These are phyloP conservation scores for Leccinum boreale DNA, from an alignment of 768 basidiomycete genomes.

Conservation along the genomic window DNA sequence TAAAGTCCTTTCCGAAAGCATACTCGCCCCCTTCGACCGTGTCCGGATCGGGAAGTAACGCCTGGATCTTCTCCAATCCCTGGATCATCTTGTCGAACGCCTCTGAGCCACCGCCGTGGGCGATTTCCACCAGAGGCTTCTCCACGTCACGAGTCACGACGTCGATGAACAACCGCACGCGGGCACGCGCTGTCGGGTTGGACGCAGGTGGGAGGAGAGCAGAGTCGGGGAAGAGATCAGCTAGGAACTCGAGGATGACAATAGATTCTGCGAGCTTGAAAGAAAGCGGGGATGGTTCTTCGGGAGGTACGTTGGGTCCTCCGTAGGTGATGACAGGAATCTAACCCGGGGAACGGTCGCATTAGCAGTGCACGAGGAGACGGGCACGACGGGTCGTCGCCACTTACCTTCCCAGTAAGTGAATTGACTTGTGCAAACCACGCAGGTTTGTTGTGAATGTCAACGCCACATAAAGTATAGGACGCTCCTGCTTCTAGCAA, in stretches of 20 bases:
- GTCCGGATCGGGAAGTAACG: slow-evolving; percentile 34
- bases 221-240: not conserved
- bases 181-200: not conserved
- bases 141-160: not conserved
- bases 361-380: no score
- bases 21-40: slow-evolving; percentile 37
- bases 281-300: not conserved
- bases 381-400: no score
- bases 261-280: not conserved
- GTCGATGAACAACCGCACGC: not conserved
- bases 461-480: slow-evolving; percentile 51
- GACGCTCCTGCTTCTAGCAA: slow-evolving; percentile 50
- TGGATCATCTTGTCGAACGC: not conserved
- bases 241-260: not conserved
- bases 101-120: not conserved
- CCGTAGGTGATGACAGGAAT: not conserved
- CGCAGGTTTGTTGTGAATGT: slow-evolving; percentile 59
- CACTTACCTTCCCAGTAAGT: slow-evolving; percentile 49
- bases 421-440: slow-evolving; percentile 68
- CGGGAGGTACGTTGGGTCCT: not conserved
- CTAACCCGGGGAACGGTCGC: not conserved
- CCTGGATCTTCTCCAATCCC: slow-evolving; percentile 7
- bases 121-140: not conserved
- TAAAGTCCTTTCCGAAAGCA: slow-evolving; percentile 42
- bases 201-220: not conserved